Conservation (phyloP, 805 yeast species). For the Sporopachydermia lactativora region DNA sequence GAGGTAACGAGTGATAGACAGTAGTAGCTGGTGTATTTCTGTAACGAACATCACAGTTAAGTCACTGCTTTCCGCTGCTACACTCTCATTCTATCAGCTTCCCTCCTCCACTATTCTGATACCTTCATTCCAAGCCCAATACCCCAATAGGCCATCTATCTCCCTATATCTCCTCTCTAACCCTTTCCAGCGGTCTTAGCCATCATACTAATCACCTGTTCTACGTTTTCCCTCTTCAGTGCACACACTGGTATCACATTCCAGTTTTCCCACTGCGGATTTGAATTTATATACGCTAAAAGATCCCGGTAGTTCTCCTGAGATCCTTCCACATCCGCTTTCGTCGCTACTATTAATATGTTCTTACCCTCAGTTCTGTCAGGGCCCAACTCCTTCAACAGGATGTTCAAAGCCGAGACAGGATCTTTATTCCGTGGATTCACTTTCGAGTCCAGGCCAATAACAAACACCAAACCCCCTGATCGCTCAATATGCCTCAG, state of each 20-base stretch:
- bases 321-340: constrained; percentile 64
- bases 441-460: constrained; percentile 48
- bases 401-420: constrained; percentile 41
- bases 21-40: too few relatives aligned
- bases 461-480: constrained; percentile 76
- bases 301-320: constrained; percentile 33
- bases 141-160: too few relatives aligned
- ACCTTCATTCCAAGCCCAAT: too few relatives aligned
- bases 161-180: not conserved
- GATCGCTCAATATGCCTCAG: constrained; percentile 87
- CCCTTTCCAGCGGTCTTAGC: constrained; percentile 32
- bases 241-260: constrained; percentile 80
- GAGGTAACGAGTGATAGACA: too few relatives aligned
- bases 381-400: constrained; percentile 60
- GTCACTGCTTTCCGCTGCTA: too few relatives aligned
- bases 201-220: constrained; percentile 58
- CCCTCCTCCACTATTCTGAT: too few relatives aligned
- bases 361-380: constrained; percentile 45
- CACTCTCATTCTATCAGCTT: too few relatives aligned
- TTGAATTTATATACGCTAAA: constrained; percentile 26
- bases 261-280: constrained; percentile 31
- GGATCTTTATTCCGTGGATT: constrained; percentile 31
- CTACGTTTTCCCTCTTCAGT: constrained; percentile 53
- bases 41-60: too few relatives aligned
- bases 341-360: constrained; percentile 77